phyloP scores from a whole-genome alignment of 2,329 filamentous ascomycete species.

The Simplicillium sp. region DNA sequence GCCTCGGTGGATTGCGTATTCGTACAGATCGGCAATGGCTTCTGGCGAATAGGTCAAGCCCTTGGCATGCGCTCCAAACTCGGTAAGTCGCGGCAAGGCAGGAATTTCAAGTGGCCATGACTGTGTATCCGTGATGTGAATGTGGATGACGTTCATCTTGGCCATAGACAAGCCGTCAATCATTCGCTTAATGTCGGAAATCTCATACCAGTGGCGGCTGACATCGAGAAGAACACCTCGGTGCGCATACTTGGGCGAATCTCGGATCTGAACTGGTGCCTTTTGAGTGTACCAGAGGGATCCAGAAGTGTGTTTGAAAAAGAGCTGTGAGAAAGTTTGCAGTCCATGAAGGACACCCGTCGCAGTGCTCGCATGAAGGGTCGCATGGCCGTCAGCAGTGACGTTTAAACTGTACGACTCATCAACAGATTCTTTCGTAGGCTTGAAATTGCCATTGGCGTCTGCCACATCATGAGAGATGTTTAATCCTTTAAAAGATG shows the following conservation, averaged over 20 bases:
- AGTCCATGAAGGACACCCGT: slow-evolving; percentile 64
- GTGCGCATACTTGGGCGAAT: slow-evolving; percentile 65
- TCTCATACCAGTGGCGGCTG: slow-evolving; percentile 60
- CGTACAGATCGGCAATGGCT: slow-evolving; percentile 58
- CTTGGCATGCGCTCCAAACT: slow-evolving; percentile 63
- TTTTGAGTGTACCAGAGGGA: slow-evolving; percentile 55
- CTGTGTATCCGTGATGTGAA: slow-evolving; percentile 76
- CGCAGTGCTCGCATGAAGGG: slow-evolving; percentile 55
- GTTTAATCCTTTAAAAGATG: slow-evolving; percentile 47
- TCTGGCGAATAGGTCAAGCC: slow-evolving; percentile 57
- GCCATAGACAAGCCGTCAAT: slow-evolving; percentile 71
- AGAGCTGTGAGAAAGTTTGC: slow-evolving; percentile 70
- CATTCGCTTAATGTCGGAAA: slow-evolving; percentile 59
- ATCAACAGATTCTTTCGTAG: slow-evolving; percentile 54
- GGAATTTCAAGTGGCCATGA: slow-evolving; percentile 81
- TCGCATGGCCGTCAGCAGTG: slow-evolving; percentile 45
- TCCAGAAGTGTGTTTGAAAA: slow-evolving; percentile 58
- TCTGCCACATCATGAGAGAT: slow-evolving; percentile 48
- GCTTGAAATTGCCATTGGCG: slow-evolving; percentile 49
- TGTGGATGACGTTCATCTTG: slow-evolving; percentile 75
- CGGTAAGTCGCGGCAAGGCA: slow-evolving; percentile 48
- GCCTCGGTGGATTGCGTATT: slow-evolving; percentile 59
- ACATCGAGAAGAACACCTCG: slow-evolving; percentile 76
- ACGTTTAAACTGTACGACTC: slow-evolving; percentile 67
- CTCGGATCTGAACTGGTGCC: slow-evolving; percentile 63